Base-by-base conservation (phyloP, 1,284 basidiomycete genomes). In the Apiotrichum gamsii region DNA sequence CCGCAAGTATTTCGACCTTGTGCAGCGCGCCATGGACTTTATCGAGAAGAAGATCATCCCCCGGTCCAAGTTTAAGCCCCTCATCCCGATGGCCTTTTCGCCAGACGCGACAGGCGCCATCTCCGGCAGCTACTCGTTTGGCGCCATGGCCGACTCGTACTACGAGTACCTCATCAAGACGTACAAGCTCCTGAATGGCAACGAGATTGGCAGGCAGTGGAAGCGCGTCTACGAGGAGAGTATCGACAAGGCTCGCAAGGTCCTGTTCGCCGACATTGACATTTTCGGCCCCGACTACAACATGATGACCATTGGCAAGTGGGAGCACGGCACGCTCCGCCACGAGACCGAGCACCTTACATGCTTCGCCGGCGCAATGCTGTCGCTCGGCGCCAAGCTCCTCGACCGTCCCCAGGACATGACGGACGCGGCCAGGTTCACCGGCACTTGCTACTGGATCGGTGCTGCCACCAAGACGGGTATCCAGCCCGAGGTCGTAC, bases 141-240 rank as follows among this genome's bases (percentile, higher is more conserved):
- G 78, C 15, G 77, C 74, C 18, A 65, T 75, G 61, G 58, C 62
- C 5, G 70, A 72, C 52, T 72, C 66, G 21, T 79, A 77, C 61
- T 80, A 78, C 61, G 78, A 79, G 57, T 79, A 79, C 58, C 65
- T 79, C 18, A 72, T 78, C 70, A 78, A 78, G 61, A 68, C 73
- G 56, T 72, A 75, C 59, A 74, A 76, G 54, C 66, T 78, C 4
- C 64, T 77, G 3, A 75, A 73, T 23, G 60, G 60, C 4, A 34
- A 33, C 21, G 33, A 56, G 10, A 45, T 55, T 3, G 61, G 72
- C 1, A 54, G 67, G 29, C 73, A 75, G 46, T 79, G 77, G 64
- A 60, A 62, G 25, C 59, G 69, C 10, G 72, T 79, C 65, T 80
- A 78, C 59, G 59, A 59, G 8, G 61, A 59, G 2, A 71, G 74